Evolutionary conservation across 2,329 filamentous ascomycete species (phyloP).

Genomic region (Falciphora oryzae): DNA sequence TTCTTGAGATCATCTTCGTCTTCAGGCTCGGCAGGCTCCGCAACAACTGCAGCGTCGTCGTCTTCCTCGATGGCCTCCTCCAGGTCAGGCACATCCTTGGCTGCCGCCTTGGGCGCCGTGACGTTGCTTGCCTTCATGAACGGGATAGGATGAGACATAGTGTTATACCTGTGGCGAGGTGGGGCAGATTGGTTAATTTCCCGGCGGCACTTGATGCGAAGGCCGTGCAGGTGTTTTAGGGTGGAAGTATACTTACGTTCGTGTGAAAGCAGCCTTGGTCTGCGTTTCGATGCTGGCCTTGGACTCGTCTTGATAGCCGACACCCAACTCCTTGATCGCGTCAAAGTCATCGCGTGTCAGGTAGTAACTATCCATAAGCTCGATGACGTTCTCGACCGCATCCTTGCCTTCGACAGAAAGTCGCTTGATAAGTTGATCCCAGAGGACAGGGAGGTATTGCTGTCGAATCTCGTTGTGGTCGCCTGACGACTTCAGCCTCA

Average conservation of each 20-base stretch:
- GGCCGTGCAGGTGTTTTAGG: not conserved
- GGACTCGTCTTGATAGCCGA: slow-evolving; percentile 76
- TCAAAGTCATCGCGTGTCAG: slow-evolving; percentile 94
- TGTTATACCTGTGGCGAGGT: slow-evolving; percentile 64
- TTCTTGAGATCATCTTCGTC: slow-evolving; percentile 80
- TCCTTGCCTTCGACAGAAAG: slow-evolving; percentile 78
- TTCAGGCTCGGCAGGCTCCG: slow-evolving; percentile 53
- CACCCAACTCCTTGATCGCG: slow-evolving; percentile 81
- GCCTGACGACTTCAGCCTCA: slow-evolving; percentile 84
- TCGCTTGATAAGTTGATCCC: slow-evolving; percentile 70
- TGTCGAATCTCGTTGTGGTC: slow-evolving; percentile 92
- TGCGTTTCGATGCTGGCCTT: slow-evolving; percentile 73
- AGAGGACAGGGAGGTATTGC: slow-evolving; percentile 85
- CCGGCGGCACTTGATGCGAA: not conserved
- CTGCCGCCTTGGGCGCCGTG: slow-evolving; percentile 62
- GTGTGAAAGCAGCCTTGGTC: slow-evolving; percentile 84
- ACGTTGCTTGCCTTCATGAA: slow-evolving; percentile 92
- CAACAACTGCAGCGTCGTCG: slow-evolving; percentile 67
- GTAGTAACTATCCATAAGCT: slow-evolving; percentile 96
- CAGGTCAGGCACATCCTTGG: slow-evolving; percentile 79
- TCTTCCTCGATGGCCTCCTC: slow-evolving; percentile 95
- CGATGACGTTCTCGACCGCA: slow-evolving; percentile 73
- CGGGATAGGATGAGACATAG: slow-evolving; percentile 78
- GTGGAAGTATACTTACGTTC: slow-evolving; percentile 56
- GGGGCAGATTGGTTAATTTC: not conserved